phyloP scores from a whole-genome alignment of 2,329 filamentous ascomycete species.

The Aspergillus hortae region DNA sequence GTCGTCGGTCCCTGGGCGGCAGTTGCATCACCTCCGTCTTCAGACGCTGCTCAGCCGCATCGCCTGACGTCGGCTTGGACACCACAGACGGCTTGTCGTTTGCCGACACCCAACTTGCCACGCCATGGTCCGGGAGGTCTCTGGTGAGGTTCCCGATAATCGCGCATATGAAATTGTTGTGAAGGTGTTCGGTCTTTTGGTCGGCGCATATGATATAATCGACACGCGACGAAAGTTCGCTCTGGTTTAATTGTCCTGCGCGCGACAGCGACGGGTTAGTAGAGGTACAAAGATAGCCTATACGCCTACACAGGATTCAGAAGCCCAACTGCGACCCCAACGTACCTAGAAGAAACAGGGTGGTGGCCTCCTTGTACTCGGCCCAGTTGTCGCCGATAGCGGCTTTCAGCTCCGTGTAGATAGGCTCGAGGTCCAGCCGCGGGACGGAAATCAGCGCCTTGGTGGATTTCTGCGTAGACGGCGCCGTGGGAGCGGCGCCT shows the following conservation, averaged over 20 bases:
- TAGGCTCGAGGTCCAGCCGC: conserved; percentile 60
- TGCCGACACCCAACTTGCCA: conserved; percentile 62
- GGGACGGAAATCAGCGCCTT: conserved; percentile 53
- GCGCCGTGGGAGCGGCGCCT: conserved; percentile 22
- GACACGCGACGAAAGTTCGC: conserved; percentile 56
- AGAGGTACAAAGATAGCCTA: conserved; percentile 19
- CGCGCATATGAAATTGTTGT: conserved; percentile 60
- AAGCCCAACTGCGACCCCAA: not conserved
- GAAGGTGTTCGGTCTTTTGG: conserved; percentile 54
- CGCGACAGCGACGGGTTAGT: not conserved
- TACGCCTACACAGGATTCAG: not conserved
- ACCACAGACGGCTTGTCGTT: conserved; percentile 51
- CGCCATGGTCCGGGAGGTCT: conserved; percentile 59
- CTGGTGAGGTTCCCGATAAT: conserved; percentile 58
- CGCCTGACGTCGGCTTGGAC: conserved; percentile 52
- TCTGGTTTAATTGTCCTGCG: conserved; percentile 57
- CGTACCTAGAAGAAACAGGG: conserved; percentile 56
- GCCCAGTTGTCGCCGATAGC: conserved; percentile 59
- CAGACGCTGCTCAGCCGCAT: conserved; percentile 60
- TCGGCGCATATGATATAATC: conserved; percentile 53
- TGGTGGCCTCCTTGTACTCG: conserved; percentile 57
- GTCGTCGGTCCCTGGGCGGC: conserved; percentile 56
- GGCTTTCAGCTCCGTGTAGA: conserved; percentile 59
- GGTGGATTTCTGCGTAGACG: conserved; percentile 45
- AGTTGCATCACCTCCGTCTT: conserved; percentile 64